These are phyloP conservation scores for Irpex lacteus DNA, from an alignment of 1,284 basidiomycete genomes.

Conservation along the genomic window DNA sequence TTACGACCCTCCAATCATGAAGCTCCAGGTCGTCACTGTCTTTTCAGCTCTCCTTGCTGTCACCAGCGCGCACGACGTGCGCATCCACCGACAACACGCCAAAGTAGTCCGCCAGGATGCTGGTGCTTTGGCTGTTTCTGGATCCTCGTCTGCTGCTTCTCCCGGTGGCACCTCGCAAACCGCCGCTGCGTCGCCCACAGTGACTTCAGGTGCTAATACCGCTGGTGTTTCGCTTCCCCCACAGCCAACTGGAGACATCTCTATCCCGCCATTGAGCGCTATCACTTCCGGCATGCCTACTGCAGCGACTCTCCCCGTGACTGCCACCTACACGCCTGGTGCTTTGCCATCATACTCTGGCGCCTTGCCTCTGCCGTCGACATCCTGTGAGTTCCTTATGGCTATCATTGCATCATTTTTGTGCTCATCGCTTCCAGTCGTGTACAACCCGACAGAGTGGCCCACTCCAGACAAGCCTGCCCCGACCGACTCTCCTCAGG, in stretches of 20 bases:
- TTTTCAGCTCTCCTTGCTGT: slow-evolving; percentile 39
- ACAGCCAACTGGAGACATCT: slow-evolving; percentile 12
- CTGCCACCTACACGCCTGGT: slow-evolving; percentile 56
- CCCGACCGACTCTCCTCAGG: slow-evolving; percentile 62
- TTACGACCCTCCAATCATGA: slow-evolving; percentile 41
- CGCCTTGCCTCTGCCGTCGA: slow-evolving; percentile 61
- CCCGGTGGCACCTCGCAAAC: slow-evolving; percentile 22
- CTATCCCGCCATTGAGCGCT: slow-evolving; percentile 53
- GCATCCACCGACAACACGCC: slow-evolving; percentile 3
- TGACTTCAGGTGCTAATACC: neutral
- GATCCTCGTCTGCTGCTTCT: slow-evolving; percentile 17
- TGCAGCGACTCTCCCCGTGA: slow-evolving; percentile 46
- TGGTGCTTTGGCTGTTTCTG: slow-evolving; percentile 6
- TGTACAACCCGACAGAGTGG: slow-evolving; percentile 51
- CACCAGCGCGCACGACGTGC: slow-evolving; percentile 32
- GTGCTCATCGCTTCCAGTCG: slow-evolving; percentile 36
- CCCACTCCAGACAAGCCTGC: slow-evolving; percentile 70
- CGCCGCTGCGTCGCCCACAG: neutral
- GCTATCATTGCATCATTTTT: neutral
- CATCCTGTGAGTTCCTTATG: slow-evolving; percentile 44
- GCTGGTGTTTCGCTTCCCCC: slow-evolving; percentile 1
- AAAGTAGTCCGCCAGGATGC: slow-evolving; percentile 23
- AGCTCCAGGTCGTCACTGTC: slow-evolving; percentile 38
- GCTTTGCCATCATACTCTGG: slow-evolving; percentile 58
- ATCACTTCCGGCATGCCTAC: slow-evolving; percentile 70